Evolutionary conservation across 352 stramenopile genomes (phyloP).

Genomic region (Pythium sukuiense): DNA sequence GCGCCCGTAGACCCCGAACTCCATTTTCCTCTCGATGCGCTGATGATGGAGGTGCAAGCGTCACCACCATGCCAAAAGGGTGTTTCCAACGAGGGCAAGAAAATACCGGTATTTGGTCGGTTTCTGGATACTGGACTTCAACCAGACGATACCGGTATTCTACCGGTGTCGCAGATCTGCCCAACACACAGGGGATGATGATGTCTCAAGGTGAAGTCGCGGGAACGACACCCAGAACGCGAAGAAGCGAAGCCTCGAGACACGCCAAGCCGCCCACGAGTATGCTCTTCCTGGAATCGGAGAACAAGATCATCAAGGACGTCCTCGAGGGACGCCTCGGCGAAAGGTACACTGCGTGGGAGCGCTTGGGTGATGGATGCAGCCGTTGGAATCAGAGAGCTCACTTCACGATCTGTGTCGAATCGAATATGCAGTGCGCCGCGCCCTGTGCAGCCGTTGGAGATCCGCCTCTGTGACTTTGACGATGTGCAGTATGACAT

Average conservation of each 20-base stretch:
- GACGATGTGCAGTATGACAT: conserved; percentile 87
- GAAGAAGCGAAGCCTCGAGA: neutral
- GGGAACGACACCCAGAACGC: conserved; percentile 30
- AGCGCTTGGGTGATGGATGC: neutral
- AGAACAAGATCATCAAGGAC: conserved; percentile 90
- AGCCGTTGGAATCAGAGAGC: neutral
- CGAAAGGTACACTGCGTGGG: conserved; percentile 47
- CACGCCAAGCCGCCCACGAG: conserved; percentile 8
- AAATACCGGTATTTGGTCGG: conserved; percentile 20
- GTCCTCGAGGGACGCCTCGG: conserved; percentile 70
- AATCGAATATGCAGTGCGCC: conserved; percentile 43
- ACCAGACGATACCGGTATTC: conserved; percentile 21
- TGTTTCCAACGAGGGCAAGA: neutral
- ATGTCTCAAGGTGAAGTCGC: conserved; percentile 12
- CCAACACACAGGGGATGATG: conserved; percentile 18
- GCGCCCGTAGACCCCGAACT: conserved; percentile 72
- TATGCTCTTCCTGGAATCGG: conserved; percentile 85
- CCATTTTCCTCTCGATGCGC: conserved; percentile 28
- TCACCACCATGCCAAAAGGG: neutral
- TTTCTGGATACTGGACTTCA: conserved; percentile 25
- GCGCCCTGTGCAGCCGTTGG: conserved; percentile 68
- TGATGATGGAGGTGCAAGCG: neutral
- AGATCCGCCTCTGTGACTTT: conserved; percentile 85
- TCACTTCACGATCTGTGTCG: conserved; percentile 6
- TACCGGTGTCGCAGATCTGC: conserved; percentile 30